Evolutionary conservation across 2,329 filamentous ascomycete genomes (phyloP).

Genomic region (Beauveria caledonica): DNA sequence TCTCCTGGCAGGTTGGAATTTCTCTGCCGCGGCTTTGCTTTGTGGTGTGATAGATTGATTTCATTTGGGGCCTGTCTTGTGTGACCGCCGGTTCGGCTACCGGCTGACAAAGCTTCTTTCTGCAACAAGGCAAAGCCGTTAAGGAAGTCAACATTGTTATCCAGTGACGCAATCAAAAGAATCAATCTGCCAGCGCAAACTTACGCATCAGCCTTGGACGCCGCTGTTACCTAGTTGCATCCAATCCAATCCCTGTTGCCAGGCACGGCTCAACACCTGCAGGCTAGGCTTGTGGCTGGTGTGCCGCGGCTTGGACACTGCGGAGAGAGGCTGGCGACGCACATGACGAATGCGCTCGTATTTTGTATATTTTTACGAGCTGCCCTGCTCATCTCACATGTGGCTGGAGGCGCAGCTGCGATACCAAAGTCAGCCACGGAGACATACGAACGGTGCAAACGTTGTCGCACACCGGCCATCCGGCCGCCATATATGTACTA

Average conservation of each 20-base stretch:
- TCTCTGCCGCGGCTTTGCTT: neutral
- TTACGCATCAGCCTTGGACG: neutral
- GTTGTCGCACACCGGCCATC: neutral
- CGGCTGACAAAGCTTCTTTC: no score
- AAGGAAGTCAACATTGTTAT: no score
- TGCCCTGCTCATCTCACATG: slow-evolving; percentile 16
- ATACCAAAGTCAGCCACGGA: no score
- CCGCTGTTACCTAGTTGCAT: neutral
- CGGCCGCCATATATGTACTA: no score
- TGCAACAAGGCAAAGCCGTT: no score
- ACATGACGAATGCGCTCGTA: slow-evolving; percentile 5
- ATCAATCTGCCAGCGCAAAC: no score
- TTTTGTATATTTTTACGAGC: neutral
- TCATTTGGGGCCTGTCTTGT: neutral
- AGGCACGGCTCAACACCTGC: neutral
- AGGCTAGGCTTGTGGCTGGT: neutral
- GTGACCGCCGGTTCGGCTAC: no score
- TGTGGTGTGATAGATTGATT: neutral
- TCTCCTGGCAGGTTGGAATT: neutral
- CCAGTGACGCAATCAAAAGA: no score
- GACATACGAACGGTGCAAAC: no score
- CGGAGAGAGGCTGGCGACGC: neutral
- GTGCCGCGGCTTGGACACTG: neutral
- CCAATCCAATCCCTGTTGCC: neutral
- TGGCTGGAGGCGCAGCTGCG: neutral